Percentiles rank a stretch among this genome's conserved stretches.
phyloP scores from a whole-genome alignment of 805 yeast species.

The Spathaspora girioi region DNA sequence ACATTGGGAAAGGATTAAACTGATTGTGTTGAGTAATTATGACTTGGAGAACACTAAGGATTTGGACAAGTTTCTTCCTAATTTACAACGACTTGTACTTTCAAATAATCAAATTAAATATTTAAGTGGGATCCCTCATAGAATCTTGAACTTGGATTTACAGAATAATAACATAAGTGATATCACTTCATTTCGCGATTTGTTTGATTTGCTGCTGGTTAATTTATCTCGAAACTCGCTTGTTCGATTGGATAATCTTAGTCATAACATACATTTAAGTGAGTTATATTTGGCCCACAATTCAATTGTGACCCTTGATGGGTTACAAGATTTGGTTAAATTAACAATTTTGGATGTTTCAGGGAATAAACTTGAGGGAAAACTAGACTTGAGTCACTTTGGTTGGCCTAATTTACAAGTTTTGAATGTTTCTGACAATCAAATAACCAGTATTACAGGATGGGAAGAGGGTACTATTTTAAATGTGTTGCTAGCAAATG shows the following conservation, averaged over 20 bases:
- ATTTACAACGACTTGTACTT: conserved; percentile 35
- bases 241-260: conserved; percentile 32
- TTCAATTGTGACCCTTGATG: conserved; percentile 29
- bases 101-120: conserved; percentile 40
- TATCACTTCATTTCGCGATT: conserved; percentile 38
- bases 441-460: conserved; percentile 28
- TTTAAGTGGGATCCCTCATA: conserved; percentile 44
- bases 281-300: conserved; percentile 38
- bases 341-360: conserved; percentile 39
- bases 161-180: conserved; percentile 36
- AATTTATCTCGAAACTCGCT: conserved; percentile 38
- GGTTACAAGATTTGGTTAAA: conserved; percentile 35
- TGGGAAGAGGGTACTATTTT: conserved; percentile 33
- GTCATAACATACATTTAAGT: conserved; percentile 38
- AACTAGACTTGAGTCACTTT: conserved; percentile 30
- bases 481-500: conserved; percentile 38
- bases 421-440: conserved; percentile 41
- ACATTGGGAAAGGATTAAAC: conserved; percentile 40
- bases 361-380: conserved; percentile 37
- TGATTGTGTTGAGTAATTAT: conserved; percentile 31
- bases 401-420: conserved; percentile 41
- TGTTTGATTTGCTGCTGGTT: conserved; percentile 39
- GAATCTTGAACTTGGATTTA: conserved; percentile 35
- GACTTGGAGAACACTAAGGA: conserved; percentile 41
- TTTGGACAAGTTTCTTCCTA: conserved; percentile 43